A percentile compares a stretch with the other conserved stretches of the same genome.
Evolutionary conservation across 1,284 basidiomycete species (phyloP).

Genomic region (Cutaneotrichosporon daszewskae): DNA sequence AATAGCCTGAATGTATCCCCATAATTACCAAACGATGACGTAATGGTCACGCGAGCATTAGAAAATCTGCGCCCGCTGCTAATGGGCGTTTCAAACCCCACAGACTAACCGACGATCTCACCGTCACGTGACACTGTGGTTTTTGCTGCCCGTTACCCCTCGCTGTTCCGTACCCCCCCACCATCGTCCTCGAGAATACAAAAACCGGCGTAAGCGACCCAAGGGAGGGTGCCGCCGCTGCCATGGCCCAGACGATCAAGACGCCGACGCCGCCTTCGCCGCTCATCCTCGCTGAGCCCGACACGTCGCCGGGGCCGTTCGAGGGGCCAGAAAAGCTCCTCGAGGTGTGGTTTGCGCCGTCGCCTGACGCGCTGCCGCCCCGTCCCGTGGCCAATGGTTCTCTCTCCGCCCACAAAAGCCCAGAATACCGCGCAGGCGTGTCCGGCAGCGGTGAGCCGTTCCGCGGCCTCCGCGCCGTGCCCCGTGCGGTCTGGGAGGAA

Average conservation of each 20-base stretch:
- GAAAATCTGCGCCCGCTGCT: background rate
- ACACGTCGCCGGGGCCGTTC: slow-evolving; percentile 43
- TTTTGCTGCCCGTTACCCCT: background rate
- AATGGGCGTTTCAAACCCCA: background rate
- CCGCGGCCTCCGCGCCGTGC: slow-evolving; percentile 56
- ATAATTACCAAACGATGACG: background rate
- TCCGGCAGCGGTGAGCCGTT: slow-evolving; percentile 12
- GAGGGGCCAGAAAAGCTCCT: slow-evolving; percentile 84
- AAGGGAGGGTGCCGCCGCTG: slow-evolving; percentile 4
- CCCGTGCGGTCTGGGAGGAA: slow-evolving; percentile 79
- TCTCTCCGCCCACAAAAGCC: too few relatives aligned
- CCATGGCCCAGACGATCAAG: slow-evolving; percentile 14
- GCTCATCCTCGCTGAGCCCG: slow-evolving; percentile 20
- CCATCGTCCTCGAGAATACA: background rate
- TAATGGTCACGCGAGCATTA: background rate
- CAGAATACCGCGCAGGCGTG: slow-evolving; percentile 10
- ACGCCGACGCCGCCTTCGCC: slow-evolving; percentile 14
- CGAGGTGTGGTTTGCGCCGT: slow-evolving; percentile 95
- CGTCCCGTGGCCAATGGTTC: background rate
- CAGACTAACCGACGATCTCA: background rate
- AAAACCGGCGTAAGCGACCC: slow-evolving; percentile 2
- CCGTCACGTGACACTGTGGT: background rate
- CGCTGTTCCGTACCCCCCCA: background rate
- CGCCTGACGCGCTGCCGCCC: slow-evolving; percentile 56
- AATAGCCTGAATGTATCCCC: background rate